These are phyloP conservation scores for Beauveria australis DNA, from an alignment of 2,329 filamentous ascomycete genomes.

Conservation along the genomic window DNA sequence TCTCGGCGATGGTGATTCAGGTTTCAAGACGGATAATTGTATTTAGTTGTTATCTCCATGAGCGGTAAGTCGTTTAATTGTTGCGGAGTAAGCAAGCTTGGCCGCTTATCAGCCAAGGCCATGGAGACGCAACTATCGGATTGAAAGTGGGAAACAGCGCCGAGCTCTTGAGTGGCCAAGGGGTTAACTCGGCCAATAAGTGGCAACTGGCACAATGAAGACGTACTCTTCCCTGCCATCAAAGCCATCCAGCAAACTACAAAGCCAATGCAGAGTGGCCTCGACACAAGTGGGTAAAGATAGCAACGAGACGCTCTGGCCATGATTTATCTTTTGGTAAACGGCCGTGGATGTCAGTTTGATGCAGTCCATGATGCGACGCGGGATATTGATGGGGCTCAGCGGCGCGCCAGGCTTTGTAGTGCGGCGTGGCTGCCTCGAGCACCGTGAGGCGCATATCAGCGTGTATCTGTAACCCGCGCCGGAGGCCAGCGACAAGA, in stretches of 20 bases:
- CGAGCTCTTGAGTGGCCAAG: not conserved
- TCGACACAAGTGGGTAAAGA: not conserved
- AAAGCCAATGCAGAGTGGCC: not conserved
- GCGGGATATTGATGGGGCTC: not conserved
- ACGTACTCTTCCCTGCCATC: too few relatives aligned
- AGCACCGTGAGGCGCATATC: not conserved
- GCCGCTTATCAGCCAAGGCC: conserved; percentile 1
- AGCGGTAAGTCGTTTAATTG: not conserved
- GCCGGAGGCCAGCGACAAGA: too few relatives aligned
- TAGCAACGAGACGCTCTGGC: not conserved
- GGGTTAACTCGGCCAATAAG: not conserved
- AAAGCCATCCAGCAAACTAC: too few relatives aligned
- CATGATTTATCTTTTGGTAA: not conserved
- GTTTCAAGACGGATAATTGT: not conserved
- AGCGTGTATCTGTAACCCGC: not conserved
- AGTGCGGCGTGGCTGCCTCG: not conserved
- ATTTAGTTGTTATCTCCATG: not conserved
- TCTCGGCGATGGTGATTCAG: not conserved
- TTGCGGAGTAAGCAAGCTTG: not conserved
- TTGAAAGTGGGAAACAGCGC: not conserved
- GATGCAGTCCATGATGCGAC: not conserved
- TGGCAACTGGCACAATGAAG: not conserved
- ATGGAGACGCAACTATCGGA: not conserved
- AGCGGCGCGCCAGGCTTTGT: not conserved
- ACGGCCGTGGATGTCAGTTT: not conserved